A percentile compares a stretch with the other conserved stretches of the same genome.
Conservation (phyloP, 345 rosid species). For the Brassica incana region DNA sequence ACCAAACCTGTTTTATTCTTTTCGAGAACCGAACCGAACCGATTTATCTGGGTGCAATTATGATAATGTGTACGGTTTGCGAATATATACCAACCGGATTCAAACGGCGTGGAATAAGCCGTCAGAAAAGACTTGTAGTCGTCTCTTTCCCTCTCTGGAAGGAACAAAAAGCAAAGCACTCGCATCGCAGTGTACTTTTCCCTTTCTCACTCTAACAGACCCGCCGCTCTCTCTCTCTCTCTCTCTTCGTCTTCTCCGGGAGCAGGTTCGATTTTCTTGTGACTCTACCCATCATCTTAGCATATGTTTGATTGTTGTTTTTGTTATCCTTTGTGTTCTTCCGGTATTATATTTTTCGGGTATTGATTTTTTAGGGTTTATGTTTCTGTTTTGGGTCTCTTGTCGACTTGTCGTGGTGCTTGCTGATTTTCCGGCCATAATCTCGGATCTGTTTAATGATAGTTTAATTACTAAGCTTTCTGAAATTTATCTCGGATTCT, state of each 20-base stretch:
- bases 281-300: background rate
- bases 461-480: background rate
- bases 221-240: constrained; percentile 12
- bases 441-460: constrained; percentile 62
- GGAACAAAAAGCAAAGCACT: constrained; percentile 28
- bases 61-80: background rate
- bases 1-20: background rate
- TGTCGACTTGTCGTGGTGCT: constrained; percentile 15
- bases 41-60: constrained; percentile 1
- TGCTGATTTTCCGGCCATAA: constrained; percentile 38
- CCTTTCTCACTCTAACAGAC: constrained; percentile 28
- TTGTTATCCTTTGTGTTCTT: background rate
- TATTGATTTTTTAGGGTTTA: constrained; percentile 24
- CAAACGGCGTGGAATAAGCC: constrained; percentile 53
- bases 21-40: background rate
- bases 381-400: constrained; percentile 19
- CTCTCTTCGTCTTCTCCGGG: constrained; percentile 26
- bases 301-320: constrained; percentile 8
- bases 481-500: background rate
- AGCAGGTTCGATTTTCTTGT: constrained; percentile 26
- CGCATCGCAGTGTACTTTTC: constrained; percentile 30
- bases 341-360: background rate
- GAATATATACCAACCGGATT: background rate
- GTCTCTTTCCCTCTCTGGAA: constrained; percentile 39
- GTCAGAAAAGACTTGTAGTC: constrained; percentile 60